Evolutionary conservation across 2,329 filamentous ascomycete genomes (phyloP), one percentile per base, ranked within the genome.

Genomic region (Raffaelea ambrosiae): DNA sequence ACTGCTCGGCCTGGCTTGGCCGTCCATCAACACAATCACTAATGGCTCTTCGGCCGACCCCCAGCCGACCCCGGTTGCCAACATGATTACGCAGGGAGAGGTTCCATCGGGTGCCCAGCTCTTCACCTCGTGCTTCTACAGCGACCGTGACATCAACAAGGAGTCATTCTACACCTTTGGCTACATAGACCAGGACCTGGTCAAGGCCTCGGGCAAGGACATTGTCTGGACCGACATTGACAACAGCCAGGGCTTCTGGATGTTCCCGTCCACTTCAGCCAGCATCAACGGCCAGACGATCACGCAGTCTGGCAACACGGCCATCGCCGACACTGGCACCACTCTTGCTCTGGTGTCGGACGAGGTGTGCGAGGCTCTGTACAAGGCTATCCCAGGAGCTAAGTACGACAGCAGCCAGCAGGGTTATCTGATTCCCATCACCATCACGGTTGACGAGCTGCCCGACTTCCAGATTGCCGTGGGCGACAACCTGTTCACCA

Each of bases 111-210:
- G 66, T 0, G 59, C 71, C 2, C 69, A 79, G 57, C 68, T 86
- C 7, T 86, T 86, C 64, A 85, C 81, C 0, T 77, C 72, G 19
- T 79, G 79, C 48, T 70, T 86, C 41, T 79, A 79, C 53, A 72
- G 73, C 55, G 67, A 71, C 63, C 67, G 73, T 41, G 76, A 81
- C 56, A 63, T 71, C 47, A 59, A 66, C 31, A 54, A 59, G 40
- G 63, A 71, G 51, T 76, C 73, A 0, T 88, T 86, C 67, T 88
- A 84, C 66, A 87, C 84, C 1, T 87, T 88, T 54, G 84, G 84
- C 19, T 84, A 71, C 61, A 83, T 88, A 57, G 83, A 87, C 57
- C 59, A 82, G 53, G 72, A 75, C n/a, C 72, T 77, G 0, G 69
- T 85, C 43, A 70, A 67, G 47, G 67, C 69, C 3, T 73, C 73